These are phyloP conservation scores for Claviceps capensis DNA, from an alignment of 2,329 filamentous ascomycete genomes.

Conservation along the genomic window DNA sequence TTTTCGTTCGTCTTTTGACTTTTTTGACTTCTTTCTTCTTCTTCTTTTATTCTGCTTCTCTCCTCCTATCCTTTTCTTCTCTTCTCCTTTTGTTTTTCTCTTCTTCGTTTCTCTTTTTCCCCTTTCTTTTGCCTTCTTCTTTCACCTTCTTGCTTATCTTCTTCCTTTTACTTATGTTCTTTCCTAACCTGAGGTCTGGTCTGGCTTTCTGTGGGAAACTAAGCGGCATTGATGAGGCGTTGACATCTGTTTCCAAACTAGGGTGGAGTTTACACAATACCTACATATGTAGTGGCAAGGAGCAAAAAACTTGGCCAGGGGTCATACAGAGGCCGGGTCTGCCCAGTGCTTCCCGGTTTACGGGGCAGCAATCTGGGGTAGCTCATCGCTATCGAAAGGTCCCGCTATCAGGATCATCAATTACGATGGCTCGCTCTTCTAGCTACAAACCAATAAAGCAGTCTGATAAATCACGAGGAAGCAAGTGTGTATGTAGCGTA, in stretches of 20 bases:
- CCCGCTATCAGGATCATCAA: not conserved
- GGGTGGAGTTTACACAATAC: conserved; percentile 1
- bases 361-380: not conserved
- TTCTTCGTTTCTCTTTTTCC: not conserved
- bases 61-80: too few species aligned
- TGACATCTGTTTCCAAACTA: conserved; percentile 6
- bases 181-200: too few species aligned
- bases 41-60: not conserved
- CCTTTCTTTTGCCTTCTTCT: not conserved
- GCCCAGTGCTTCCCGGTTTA: not conserved
- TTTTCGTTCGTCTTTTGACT: not conserved
- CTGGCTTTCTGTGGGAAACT: not conserved
- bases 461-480: not conserved
- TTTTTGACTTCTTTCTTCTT: not conserved
- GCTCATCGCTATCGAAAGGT: not conserved
- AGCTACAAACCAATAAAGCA: not conserved
- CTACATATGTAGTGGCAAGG: conserved; percentile 1
- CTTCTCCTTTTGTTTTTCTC: not conserved
- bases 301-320: conserved; percentile 2
- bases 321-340: not conserved
- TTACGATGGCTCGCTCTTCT: not conserved
- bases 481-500: conserved; percentile 1
- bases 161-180: conserved; percentile 1
- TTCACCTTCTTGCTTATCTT: not conserved
- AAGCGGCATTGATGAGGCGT: conserved; percentile 6